Evolutionary conservation across 148 eudicot species (phyloP).

Genomic region (Fagopyrum homotropicum): DNA sequence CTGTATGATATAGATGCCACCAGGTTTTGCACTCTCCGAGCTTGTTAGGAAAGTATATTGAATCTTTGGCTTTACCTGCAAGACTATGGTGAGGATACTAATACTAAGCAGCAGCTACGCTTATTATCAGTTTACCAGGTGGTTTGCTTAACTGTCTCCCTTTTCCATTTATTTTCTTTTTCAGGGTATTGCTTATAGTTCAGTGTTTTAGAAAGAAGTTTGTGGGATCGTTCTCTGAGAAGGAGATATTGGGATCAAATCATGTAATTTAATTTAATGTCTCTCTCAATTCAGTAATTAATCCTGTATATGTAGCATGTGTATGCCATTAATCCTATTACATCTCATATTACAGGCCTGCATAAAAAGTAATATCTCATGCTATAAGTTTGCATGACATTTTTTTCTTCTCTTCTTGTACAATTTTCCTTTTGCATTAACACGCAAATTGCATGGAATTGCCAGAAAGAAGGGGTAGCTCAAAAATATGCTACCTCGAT

Average conservation of each 20-base stretch:
- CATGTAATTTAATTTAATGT: conserved; percentile 60
- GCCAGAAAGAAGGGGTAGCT: conserved; percentile 68
- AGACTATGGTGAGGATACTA: conserved; percentile 59
- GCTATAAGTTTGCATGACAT: background rate
- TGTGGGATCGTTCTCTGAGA: conserved; percentile 52
- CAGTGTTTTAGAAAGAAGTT: conserved; percentile 73
- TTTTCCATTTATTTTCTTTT: conserved; percentile 25
- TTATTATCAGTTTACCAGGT: background rate
- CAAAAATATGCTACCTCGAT: conserved; percentile 56
- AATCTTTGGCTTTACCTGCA: conserved; percentile 52
- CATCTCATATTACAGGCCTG: background rate
- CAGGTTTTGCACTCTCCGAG: conserved; percentile 39
- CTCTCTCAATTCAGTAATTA: conserved; percentile 13
- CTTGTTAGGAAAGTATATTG: conserved; percentile 51
- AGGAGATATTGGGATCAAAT: conserved; percentile 74
- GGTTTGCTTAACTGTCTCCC: background rate
- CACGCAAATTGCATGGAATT: conserved; percentile 21
- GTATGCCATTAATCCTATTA: background rate
- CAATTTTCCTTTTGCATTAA: background rate
- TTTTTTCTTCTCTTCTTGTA: background rate
- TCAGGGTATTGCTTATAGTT: conserved; percentile 70
- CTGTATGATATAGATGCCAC: conserved; percentile 13
- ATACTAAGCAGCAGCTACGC: background rate
- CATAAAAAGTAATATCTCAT: background rate
- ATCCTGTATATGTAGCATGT: background rate